Percentiles rank a stretch among this genome's conserved stretches.
phyloP scores from a whole-genome alignment of 2,329 filamentous ascomycete genomes.

The Sclerotiophoma versabilis region DNA sequence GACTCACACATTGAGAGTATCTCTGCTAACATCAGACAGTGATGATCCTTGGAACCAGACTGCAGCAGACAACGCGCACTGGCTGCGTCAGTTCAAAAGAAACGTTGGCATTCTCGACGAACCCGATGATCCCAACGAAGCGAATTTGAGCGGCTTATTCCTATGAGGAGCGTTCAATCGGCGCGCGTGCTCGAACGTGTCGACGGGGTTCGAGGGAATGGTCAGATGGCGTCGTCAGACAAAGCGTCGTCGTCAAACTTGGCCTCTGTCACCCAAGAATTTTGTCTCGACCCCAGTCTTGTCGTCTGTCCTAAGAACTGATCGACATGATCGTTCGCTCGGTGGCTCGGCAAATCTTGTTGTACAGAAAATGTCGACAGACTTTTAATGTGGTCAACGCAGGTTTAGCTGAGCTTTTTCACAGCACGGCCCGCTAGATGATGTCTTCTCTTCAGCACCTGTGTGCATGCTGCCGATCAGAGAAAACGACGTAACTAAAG shows the following conservation, averaged over 20 bases:
- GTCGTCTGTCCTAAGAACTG: background rate
- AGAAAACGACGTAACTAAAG: background rate
- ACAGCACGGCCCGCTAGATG: background rate
- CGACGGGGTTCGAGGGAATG: background rate
- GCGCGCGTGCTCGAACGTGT: background rate
- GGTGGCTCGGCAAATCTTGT: slow-evolving; percentile 1
- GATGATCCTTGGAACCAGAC: slow-evolving; percentile 50
- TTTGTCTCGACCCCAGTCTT: background rate
- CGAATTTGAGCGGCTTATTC: slow-evolving; percentile 8
- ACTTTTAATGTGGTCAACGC: background rate
- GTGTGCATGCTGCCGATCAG: slow-evolving; percentile 9
- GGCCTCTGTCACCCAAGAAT: slow-evolving; percentile 1
- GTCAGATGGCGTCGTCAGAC: background rate
- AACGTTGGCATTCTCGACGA: slow-evolving; percentile 24
- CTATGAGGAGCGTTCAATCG: background rate
- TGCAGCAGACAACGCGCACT: slow-evolving; percentile 43
- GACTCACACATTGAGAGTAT: background rate
- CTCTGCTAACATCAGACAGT: slow-evolving; percentile 1
- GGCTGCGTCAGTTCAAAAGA: slow-evolving; percentile 41
- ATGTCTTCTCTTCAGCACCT: background rate
- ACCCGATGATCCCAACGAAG: slow-evolving; percentile 1
- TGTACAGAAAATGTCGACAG: background rate
- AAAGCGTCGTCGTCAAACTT: background rate
- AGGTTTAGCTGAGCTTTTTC: background rate
- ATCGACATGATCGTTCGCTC: slow-evolving; percentile 1